phyloP scores from a whole-genome alignment of 495 filamentous ascomycete genomes.

The Aspergillus bridgeri region DNA sequence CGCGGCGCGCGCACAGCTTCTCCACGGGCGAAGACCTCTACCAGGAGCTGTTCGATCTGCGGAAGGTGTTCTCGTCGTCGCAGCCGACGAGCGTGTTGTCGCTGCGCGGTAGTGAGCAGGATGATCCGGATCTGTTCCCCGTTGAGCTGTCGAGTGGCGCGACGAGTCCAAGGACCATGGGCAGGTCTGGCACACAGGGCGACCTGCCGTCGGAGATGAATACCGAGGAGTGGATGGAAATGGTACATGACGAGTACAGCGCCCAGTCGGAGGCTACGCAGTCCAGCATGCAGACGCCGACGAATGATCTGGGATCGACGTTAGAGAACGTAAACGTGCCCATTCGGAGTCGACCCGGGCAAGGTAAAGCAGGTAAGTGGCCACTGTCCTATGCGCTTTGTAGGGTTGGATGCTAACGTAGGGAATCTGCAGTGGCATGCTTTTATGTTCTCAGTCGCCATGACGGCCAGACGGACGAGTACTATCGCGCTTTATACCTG shows the following conservation, averaged over 20 bases:
- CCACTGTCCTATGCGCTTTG: too few species aligned
- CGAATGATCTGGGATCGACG: too few species aligned
- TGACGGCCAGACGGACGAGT: slow-evolving; percentile 37
- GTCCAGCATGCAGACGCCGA: too few species aligned
- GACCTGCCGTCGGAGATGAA: not conserved
- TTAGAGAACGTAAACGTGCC: too few species aligned
- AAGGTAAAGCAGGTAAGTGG: not conserved
- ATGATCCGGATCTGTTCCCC: not conserved
- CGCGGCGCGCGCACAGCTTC: not conserved
- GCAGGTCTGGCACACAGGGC: not conserved
- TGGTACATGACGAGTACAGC: too few species aligned
- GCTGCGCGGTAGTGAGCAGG: not conserved
- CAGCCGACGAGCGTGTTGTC: not conserved
- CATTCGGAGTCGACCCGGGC: not conserved
- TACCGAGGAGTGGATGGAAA: not conserved
- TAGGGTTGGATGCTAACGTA: too few species aligned
- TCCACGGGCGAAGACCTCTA: not conserved
- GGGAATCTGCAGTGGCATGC: slow-evolving; percentile 62
- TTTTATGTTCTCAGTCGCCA: slow-evolving; percentile 61
- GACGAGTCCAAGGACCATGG: not conserved
- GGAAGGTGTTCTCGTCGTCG: not conserved
- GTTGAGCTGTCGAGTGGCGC: not conserved
- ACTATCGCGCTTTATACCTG: slow-evolving; percentile 74
- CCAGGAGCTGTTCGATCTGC: not conserved
- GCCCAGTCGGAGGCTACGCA: too few species aligned